Percentiles rank a stretch among this genome's conserved stretches.
Evolutionary conservation across 768 basidiomycete genomes (phyloP).

Genomic region (Ephemerocybe angulata): DNA sequence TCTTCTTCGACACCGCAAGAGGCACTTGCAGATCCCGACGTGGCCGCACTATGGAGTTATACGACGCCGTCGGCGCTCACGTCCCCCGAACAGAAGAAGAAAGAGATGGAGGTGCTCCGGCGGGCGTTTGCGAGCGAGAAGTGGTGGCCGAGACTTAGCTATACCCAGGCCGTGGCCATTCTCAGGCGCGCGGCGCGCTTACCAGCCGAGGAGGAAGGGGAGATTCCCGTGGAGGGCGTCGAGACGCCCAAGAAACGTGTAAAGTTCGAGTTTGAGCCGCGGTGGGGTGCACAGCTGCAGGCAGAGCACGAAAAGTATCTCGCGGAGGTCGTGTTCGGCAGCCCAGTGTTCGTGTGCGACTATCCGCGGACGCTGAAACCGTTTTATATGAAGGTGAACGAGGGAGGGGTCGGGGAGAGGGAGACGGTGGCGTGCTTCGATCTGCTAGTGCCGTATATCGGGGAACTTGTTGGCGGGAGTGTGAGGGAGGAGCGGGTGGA

Average conservation of each 20-base stretch:
- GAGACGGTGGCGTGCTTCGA: constrained; percentile 87
- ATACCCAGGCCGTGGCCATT: constrained; percentile 74
- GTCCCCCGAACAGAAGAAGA: no score
- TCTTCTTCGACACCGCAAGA: no score
- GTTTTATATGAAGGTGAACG: constrained; percentile 90
- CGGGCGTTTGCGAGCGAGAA: constrained; percentile 28
- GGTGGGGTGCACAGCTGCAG: constrained; percentile 70
- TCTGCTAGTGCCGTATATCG: constrained; percentile 80
- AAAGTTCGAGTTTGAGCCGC: constrained; percentile 54
- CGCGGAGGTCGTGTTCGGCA: constrained; percentile 59
- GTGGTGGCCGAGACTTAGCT: constrained; percentile 73
- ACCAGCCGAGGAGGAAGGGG: no score
- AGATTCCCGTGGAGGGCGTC: no score
- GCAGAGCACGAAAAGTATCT: constrained; percentile 95
- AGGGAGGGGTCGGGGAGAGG: constrained; percentile 29
- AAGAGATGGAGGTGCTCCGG: no score
- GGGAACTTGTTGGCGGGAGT: constrained; percentile 91
- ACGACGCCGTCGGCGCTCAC: constrained; percentile 11
- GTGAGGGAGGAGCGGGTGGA: constrained; percentile 74
- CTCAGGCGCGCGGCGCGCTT: no score
- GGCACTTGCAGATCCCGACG: constrained; percentile 2
- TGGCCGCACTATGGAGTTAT: constrained; percentile 6
- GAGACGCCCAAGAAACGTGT: constrained; percentile 27
- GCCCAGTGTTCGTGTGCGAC: constrained; percentile 88
- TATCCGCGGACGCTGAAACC: constrained; percentile 85